A percentile compares a stretch with the other conserved stretches of the same genome.
Conservation (phyloP, 148 eudicot genomes). For the Diospyros kaki region DNA sequence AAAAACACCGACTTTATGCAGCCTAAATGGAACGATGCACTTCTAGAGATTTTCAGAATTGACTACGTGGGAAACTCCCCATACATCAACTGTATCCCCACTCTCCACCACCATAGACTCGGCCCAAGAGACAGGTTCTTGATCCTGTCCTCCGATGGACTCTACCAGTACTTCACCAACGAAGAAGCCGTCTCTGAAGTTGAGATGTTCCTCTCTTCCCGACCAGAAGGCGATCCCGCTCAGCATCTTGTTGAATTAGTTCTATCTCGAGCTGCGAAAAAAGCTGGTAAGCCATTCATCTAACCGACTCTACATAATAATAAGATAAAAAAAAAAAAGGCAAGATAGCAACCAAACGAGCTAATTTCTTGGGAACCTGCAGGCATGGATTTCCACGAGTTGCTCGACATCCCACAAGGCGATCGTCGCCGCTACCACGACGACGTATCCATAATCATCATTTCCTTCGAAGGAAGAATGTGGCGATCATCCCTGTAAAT, state of each 20-base stretch:
- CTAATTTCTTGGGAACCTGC: slow-evolving; percentile 4
- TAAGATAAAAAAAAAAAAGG: too few relatives aligned
- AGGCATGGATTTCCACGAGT: slow-evolving; percentile 64
- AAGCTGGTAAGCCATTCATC: slow-evolving; percentile 50
- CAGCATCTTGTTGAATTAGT: slow-evolving; percentile 93
- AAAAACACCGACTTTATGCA: slow-evolving; percentile 14
- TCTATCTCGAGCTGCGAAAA: slow-evolving; percentile 78
- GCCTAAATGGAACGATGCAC: slow-evolving; percentile 83
- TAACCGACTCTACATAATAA: too few relatives aligned
- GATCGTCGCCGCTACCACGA: slow-evolving; percentile 85
- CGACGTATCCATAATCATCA: slow-evolving; percentile 79
- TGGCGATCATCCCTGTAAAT: slow-evolving; percentile 72
- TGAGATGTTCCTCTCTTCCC: slow-evolving; percentile 60
- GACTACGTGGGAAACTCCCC: slow-evolving; percentile 72
- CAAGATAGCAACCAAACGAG: background rate
- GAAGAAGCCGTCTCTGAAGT: slow-evolving; percentile 82
- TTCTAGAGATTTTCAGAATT: slow-evolving; percentile 73
- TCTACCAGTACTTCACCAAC: slow-evolving; percentile 87
- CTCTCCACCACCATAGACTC: slow-evolving; percentile 66
- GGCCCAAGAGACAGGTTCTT: slow-evolving; percentile 66
- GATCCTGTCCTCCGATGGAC: slow-evolving; percentile 86
- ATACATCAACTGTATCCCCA: slow-evolving; percentile 68
- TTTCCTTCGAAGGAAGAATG: slow-evolving; percentile 83
- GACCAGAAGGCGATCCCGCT: slow-evolving; percentile 93
- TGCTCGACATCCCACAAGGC: slow-evolving; percentile 90